Evolutionary conservation across 495 filamentous ascomycete genomes (phyloP), one percentile per base, ranked within the genome.

Genomic region (Paragyromitra xinjiangensis): DNA sequence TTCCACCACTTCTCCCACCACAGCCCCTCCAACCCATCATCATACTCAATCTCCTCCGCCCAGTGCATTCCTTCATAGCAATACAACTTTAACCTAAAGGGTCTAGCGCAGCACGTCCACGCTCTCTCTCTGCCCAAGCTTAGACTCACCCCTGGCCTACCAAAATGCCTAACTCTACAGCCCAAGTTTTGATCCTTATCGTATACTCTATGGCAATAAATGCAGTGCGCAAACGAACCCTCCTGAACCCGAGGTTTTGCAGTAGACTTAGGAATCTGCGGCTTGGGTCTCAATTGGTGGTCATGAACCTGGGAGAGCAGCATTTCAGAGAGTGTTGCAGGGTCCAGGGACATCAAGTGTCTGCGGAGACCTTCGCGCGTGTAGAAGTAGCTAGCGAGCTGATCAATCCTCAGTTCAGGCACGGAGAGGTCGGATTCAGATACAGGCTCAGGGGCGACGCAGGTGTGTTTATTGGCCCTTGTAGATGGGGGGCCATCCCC

Each of bases 121-220:
- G 6, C 7, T 0, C 45, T 19, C 6, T 65, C 40, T 16, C 22
- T 16, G 4, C 3, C 16, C 69, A 29, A 12, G 11, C 9, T 16
- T 22, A 34, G 29, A 1, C n/a, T 37, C 16, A 39, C 2, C 34
- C 59, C 2, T 0, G 51, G 29, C 0, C 39, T 5, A 4, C 74
- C 74, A 29, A 59, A 59, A 12, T 77, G 74, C 12, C 51, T 39
- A 19, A 77, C 58, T n/a, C 61, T 64, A 8, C 74, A 77, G 26
- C 51, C 37, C 2, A 22, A 3, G 8, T 51, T 76, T 37, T 65
- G 42, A 12, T n/a, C 37, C 6, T 24, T 75, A 26, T 75, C 50
- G 26, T 50, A 77, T 6, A 12, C 14, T 14, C 66, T 40, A 19
- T 77, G 70, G n/a, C 74, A 77, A 50, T 66, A 75, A 3, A 77